Evolutionary conservation across 2,329 filamentous ascomycete genomes (phyloP).

Genomic region (Aspergillus sp.): DNA sequence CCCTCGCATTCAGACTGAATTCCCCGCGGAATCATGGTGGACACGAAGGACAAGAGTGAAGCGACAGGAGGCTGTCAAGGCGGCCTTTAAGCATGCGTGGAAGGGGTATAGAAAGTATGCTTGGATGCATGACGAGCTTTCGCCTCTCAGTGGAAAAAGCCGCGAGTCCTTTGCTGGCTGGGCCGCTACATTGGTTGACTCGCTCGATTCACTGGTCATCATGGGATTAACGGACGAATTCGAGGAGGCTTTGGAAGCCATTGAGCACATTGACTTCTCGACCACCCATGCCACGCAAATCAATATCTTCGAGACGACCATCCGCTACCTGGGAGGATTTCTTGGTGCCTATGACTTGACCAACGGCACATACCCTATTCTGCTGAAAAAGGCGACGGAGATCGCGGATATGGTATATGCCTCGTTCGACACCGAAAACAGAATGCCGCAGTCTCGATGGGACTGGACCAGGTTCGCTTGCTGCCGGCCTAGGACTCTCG

Average conservation of each 20-base stretch:
- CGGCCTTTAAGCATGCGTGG: slow-evolving; percentile 78
- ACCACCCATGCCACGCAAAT: slow-evolving; percentile 66
- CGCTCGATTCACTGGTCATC: slow-evolving; percentile 80
- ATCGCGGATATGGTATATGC: slow-evolving; percentile 78
- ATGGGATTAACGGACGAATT: slow-evolving; percentile 78
- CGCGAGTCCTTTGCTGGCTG: slow-evolving; percentile 89
- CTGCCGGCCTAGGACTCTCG: not conserved
- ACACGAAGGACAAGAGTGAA: slow-evolving; percentile 61
- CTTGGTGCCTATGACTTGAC: slow-evolving; percentile 84
- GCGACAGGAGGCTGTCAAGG: slow-evolving; percentile 67
- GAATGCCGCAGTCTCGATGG: slow-evolving; percentile 84
- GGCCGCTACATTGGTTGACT: slow-evolving; percentile 84
- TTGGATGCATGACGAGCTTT: slow-evolving; percentile 83
- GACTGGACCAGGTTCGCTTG: slow-evolving; percentile 64
- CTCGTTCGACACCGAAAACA: slow-evolving; percentile 87
- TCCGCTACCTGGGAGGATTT: slow-evolving; percentile 85
- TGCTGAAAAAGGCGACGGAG: slow-evolving; percentile 77
- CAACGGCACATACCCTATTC: slow-evolving; percentile 64
- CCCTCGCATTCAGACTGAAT: slow-evolving; percentile 74
- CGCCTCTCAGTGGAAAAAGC: slow-evolving; percentile 65
- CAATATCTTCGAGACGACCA: slow-evolving; percentile 87
- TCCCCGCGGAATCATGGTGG: slow-evolving; percentile 60
- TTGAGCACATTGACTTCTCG: slow-evolving; percentile 79
- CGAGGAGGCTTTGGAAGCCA: slow-evolving; percentile 68
- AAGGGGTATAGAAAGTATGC: slow-evolving; percentile 76